These are phyloP conservation scores for Corchorus olitorius DNA, from an alignment of 345 rosid genomes.

Conservation along the genomic window DNA sequence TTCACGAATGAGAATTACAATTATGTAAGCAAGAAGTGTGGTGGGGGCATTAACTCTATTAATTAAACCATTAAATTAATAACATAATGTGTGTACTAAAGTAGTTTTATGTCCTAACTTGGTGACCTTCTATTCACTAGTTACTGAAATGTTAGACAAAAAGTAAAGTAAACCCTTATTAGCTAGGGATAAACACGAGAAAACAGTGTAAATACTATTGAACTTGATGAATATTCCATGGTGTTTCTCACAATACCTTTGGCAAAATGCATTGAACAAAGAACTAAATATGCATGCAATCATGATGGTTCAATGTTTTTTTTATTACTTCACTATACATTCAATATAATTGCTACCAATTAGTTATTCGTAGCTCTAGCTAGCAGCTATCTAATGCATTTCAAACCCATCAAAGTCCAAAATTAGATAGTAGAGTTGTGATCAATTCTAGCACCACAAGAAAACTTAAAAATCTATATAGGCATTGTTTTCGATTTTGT, in stretches of 20 bases:
- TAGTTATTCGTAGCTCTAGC: background rate
- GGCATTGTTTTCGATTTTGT: background rate
- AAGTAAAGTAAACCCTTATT: background rate
- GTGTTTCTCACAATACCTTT: background rate
- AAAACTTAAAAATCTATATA: background rate
- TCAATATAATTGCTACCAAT: background rate
- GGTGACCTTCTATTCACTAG: constrained; percentile 7
- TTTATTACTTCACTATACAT: background rate
- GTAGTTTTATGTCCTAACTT: constrained; percentile 8
- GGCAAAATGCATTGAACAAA: background rate
- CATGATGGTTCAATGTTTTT: background rate
- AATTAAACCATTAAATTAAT: background rate
- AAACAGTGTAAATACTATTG: background rate
- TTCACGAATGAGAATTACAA: background rate
- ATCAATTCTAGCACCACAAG: background rate
- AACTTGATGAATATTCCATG: background rate
- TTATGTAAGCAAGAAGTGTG: constrained; percentile 8
- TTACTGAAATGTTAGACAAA: background rate
- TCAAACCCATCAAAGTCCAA: background rate
- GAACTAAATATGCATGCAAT: constrained; percentile 10
- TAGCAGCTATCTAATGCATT: background rate
- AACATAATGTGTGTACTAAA: background rate
- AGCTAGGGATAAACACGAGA: background rate
- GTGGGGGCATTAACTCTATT: constrained; percentile 13
- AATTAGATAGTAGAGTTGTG: background rate